A percentile compares a stretch with the other conserved stretches of the same genome.
Conservation (phyloP, 2,329 filamentous ascomycete genomes). For the Bisporella sp. region DNA sequence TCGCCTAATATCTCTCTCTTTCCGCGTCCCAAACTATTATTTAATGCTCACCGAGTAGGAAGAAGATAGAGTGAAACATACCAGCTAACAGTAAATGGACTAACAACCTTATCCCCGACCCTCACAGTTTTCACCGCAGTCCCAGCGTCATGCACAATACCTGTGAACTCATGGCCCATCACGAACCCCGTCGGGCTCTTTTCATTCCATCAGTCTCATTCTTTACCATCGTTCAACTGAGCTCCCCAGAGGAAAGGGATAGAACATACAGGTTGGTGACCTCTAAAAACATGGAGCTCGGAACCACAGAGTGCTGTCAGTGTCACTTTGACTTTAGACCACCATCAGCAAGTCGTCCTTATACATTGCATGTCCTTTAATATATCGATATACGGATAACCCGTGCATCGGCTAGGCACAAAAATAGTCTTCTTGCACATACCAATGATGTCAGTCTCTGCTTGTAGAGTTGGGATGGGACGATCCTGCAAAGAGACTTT, state of each 20-base stretch:
- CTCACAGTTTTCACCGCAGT: slow-evolving; percentile 59
- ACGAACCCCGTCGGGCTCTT: slow-evolving; percentile 45
- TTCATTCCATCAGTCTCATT: not conserved
- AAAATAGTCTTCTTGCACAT: slow-evolving; percentile 29
- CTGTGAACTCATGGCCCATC: slow-evolving; percentile 81
- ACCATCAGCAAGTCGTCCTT: too few relatives aligned
- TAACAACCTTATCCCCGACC: slow-evolving; percentile 71
- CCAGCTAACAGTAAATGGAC: slow-evolving; percentile 77
- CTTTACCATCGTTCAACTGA: not conserved
- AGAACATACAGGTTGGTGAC: slow-evolving; percentile 52
- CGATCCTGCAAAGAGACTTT: slow-evolving; percentile 71
- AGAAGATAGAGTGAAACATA: slow-evolving; percentile 34
- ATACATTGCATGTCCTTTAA: too few relatives aligned
- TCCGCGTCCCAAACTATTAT: too few relatives aligned
- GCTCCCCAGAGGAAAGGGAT: too few relatives aligned
- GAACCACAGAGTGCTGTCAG: slow-evolving; percentile 81
- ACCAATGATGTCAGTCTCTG: slow-evolving; percentile 63
- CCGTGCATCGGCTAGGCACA: too few relatives aligned
- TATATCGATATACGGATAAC: too few relatives aligned
- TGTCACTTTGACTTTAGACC: slow-evolving; percentile 48
- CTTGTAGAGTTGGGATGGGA: slow-evolving; percentile 65
- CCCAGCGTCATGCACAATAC: slow-evolving; percentile 63
- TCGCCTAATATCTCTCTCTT: not conserved
- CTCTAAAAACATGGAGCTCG: slow-evolving; percentile 79
- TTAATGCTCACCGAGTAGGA: too few relatives aligned